Conservation (phyloP, 257 asterid species). For the Ilex asprella region DNA sequence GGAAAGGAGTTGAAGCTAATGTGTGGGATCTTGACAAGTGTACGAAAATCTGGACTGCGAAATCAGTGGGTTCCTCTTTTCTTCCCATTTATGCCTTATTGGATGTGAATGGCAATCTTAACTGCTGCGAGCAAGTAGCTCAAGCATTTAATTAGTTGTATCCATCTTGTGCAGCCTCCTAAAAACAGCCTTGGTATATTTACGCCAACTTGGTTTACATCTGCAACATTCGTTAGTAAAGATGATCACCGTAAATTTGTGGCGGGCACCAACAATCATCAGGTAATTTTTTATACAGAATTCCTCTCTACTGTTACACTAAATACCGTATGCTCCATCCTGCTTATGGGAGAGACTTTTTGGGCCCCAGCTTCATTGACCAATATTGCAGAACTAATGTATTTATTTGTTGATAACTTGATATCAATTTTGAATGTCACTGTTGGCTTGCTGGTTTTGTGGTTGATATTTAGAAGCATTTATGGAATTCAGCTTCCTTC, state of each 20-base stretch:
- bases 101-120: slow-evolving; percentile 1
- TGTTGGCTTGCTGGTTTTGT: no score
- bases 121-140: slow-evolving; percentile 1
- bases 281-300: slow-evolving; percentile 37
- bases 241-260: slow-evolving; percentile 88
- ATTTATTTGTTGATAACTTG: no score
- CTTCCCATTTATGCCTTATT: slow-evolving; percentile 4
- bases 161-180: slow-evolving; percentile 55
- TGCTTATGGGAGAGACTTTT: background rate
- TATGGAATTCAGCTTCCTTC: no score
- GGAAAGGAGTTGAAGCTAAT: slow-evolving; percentile 89
- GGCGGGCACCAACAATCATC: slow-evolving; percentile 78
- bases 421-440: no score
- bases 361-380: no score
- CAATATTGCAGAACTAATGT: no score
- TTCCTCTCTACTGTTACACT: slow-evolving; percentile 1
- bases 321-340: background rate
- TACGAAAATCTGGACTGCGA: slow-evolving; percentile 66
- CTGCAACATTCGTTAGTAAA: slow-evolving; percentile 65
- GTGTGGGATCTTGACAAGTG: slow-evolving; percentile 69
- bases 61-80: slow-evolving; percentile 50
- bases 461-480: no score
- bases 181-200: slow-evolving; percentile 77
- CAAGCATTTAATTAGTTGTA: slow-evolving; percentile 15
- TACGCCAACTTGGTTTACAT: slow-evolving; percentile 87